phyloP scores from a whole-genome alignment of 495 filamentous ascomycete genomes.

The Rhypophila decipiens region DNA sequence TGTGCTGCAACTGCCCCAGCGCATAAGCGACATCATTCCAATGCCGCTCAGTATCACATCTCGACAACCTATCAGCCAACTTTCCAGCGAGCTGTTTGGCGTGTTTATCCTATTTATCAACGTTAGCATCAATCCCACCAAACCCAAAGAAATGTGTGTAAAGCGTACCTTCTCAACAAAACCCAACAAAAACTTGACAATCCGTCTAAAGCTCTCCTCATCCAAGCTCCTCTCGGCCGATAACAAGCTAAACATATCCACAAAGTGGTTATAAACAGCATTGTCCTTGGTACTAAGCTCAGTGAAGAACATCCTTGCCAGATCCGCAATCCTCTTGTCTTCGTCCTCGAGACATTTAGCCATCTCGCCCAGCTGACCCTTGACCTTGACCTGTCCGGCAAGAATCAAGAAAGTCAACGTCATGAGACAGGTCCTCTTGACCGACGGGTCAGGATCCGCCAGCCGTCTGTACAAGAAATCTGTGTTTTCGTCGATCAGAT shows the following conservation, averaged over 20 bases:
- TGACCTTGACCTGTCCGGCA: constrained; percentile 98
- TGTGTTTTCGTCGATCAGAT: constrained; percentile 98
- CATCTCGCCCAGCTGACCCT: constrained; percentile 99
- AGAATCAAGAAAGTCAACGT: constrained; percentile 96
- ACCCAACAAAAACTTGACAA: constrained; percentile 85
- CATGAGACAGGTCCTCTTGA: constrained; percentile 98
- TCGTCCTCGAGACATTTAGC: constrained; percentile 95
- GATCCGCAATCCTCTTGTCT: constrained; percentile 86
- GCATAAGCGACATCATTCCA: constrained; percentile 97
- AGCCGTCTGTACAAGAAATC: constrained; percentile 94
- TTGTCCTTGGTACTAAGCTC: constrained; percentile 97
- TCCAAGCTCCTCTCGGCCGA: constrained; percentile 75
- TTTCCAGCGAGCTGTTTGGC: constrained; percentile 94
- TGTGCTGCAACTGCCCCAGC: constrained; percentile 81
- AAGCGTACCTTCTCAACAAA: constrained; percentile 90
- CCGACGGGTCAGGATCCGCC: constrained; percentile 78
- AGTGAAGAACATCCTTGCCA: constrained; percentile 97
- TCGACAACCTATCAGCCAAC: constrained; percentile 74
- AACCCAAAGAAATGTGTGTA: not conserved
- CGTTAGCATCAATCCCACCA: constrained; percentile 6
- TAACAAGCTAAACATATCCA: constrained; percentile 95
- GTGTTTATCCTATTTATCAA: constrained; percentile 74
- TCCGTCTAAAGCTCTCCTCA: constrained; percentile 74
- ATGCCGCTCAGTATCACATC: constrained; percentile 88
- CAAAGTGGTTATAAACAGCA: constrained; percentile 98